Evolutionary conservation across 306 rosid genomes (phyloP).

Genomic region (Pueraria montana): DNA sequence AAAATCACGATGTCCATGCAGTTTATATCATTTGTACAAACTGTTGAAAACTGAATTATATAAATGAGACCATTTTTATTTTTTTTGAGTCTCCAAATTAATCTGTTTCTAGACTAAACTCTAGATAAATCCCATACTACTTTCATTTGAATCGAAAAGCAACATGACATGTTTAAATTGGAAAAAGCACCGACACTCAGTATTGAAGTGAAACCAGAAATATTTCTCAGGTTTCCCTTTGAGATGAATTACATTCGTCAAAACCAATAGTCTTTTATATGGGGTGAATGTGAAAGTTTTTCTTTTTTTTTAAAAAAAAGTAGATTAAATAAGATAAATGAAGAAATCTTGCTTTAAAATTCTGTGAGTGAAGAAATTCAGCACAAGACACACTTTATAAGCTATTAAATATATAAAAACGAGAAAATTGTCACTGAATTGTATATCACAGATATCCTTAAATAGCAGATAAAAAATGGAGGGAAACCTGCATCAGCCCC

Average conservation of each 20-base stretch:
- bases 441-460: constrained; percentile 9
- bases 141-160: constrained; percentile 13
- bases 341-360: not conserved
- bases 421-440: not conserved
- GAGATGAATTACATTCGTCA: constrained; percentile 5
- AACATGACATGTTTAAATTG: constrained; percentile 9
- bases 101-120: not conserved
- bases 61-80: not conserved
- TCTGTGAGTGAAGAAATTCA: constrained; percentile 17
- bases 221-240: constrained; percentile 11
- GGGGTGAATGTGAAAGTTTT: not conserved
- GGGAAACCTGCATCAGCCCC: constrained; percentile 65
- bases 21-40: constrained; percentile 1
- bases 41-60: constrained; percentile 5
- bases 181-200: constrained; percentile 11
- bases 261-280: not conserved
- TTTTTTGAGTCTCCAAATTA: not conserved
- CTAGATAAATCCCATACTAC: not conserved
- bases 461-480: constrained; percentile 33
- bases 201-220: not conserved
- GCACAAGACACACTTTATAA: not conserved
- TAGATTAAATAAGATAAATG: not conserved
- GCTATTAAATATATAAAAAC: not conserved
- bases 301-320: not conserved
- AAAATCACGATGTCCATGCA: not conserved